These are phyloP conservation scores for Solanum okadae DNA, from an alignment of 257 asterid species.

Conservation along the genomic window DNA sequence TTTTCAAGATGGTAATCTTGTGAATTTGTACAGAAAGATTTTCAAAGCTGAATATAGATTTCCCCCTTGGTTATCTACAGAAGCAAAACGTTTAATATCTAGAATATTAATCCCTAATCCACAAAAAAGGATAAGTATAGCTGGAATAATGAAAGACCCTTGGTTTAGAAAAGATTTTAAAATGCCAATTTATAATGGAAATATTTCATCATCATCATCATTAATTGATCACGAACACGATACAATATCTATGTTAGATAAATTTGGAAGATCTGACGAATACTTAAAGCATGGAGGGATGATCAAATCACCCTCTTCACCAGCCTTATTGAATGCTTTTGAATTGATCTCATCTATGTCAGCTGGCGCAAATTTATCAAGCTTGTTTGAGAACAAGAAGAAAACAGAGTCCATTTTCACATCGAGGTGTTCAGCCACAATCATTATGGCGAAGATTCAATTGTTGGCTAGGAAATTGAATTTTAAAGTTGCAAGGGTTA, in stretches of 20 bases:
- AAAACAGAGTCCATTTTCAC: conserved; percentile 20
- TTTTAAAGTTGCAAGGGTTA: conserved; percentile 16
- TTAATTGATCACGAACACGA: conserved; percentile 9
- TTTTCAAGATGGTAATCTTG: conserved; percentile 20
- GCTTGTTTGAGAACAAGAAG: conserved; percentile 12
- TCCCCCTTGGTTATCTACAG: conserved; percentile 28
- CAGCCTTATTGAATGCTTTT: conserved; percentile 27
- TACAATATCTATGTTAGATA: conserved; percentile 8
- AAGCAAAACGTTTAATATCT: conserved; percentile 22
- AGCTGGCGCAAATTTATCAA: conserved; percentile 15
- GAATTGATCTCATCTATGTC: conserved; percentile 31
- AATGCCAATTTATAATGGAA: not conserved
- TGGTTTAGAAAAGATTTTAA: conserved; percentile 26
- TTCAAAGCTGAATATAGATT: conserved; percentile 11
- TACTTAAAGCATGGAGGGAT: conserved; percentile 1
- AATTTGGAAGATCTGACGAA: conserved; percentile 14
- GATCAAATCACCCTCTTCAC: conserved; percentile 25
- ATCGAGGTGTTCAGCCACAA: conserved; percentile 24
- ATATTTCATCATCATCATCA: conserved; percentile 2
- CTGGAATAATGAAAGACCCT: conserved; percentile 18
- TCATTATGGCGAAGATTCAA: conserved; percentile 19
- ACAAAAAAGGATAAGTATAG: conserved; percentile 18
- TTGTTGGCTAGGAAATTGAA: conserved; percentile 15
- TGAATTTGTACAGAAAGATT: conserved; percentile 15
- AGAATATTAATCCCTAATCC: conserved; percentile 24